Base-by-base conservation (phyloP, 108 stramenopile species). In the Nannochloropsis salina region DNA sequence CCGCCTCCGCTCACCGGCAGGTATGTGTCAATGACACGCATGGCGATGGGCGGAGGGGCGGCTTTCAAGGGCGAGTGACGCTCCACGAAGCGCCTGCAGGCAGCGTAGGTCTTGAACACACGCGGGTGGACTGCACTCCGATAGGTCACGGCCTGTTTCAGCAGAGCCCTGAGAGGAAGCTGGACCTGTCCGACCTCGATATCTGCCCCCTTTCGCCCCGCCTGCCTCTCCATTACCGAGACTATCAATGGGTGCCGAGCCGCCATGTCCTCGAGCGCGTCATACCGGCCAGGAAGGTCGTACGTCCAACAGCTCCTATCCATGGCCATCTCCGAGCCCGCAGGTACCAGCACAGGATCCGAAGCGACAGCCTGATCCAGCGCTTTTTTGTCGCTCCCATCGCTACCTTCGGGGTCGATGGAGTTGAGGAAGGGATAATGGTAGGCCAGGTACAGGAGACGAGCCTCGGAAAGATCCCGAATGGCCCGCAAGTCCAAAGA, bases 321-420 rank as follows among this genome's bases (percentile, higher is more conserved):
- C 61, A 74, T 74, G 20, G 61, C 20, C 61, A n/a, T 74, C 61
- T 74, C 61, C 61, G n/a, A 15, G 20, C 61, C n/a, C 6, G 61
- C 61, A 15, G 61, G 20, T n/a, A n/a, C 61, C 61, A 15, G n/a
- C 20, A 74, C 61, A 74, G 61, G 61, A 15, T 15, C n/a, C 61
- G 61, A 74, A n/a, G n/a, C 61, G n/a, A 74, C 61, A 74, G 61
- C 20, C n/a, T n/a, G 61, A 74, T 74, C 61, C 61, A 74, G n/a
- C n/a, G 61, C 61, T n/a, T 15, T n/a, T n/a, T 15, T 6, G 3
- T 74, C 61, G 20, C 61, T 74, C 61, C 61, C 61, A n/a, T n/a
- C 61, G 15, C 20, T n/a, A 2, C 61, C 6, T 74, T 15, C 15
- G 15, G 61, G 20, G n/a, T 74, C 61, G 61, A n/a, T n/a, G n/a